These are phyloP conservation scores for Mallotus nudiflorus DNA, from an alignment of 345 rosid species.

Conservation along the genomic window DNA sequence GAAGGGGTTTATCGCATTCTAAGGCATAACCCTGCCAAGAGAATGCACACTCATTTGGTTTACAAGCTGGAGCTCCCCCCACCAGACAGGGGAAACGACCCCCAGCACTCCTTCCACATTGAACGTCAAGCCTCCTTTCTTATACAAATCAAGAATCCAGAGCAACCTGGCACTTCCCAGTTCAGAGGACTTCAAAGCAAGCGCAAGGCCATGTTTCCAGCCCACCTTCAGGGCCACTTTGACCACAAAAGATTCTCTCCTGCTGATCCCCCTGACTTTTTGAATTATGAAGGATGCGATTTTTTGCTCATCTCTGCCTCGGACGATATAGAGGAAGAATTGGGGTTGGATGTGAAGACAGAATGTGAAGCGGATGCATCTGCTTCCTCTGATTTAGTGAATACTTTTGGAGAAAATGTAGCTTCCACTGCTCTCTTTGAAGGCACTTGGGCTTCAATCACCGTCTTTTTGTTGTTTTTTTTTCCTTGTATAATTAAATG, in stretches of 20 bases:
- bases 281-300: conserved; percentile 83
- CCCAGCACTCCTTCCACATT: conserved; percentile 66
- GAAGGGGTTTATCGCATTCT: conserved; percentile 72
- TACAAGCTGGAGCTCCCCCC: conserved; percentile 71
- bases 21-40: conserved; percentile 50
- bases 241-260: conserved; percentile 44
- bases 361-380: conserved; percentile 38
- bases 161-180: conserved; percentile 23
- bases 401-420: conserved; percentile 57
- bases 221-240: conserved; percentile 59
- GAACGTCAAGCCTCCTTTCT: conserved; percentile 66
- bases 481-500: too few species aligned
- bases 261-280: conserved; percentile 68
- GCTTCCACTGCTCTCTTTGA: conserved; percentile 46
- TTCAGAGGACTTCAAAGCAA: conserved; percentile 59
- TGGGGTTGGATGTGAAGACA: conserved; percentile 59
- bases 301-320: conserved; percentile 66
- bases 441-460: conserved; percentile 56
- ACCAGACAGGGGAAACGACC: conserved; percentile 37
- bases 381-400: conserved; percentile 52
- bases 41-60: conserved; percentile 64
- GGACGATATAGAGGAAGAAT: conserved; percentile 58
- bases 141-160: conserved; percentile 70
- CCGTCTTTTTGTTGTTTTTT: too few species aligned
- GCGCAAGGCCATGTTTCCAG: conserved; percentile 63